Base-by-base conservation (phyloP, 2,329 filamentous ascomycete species). In the Alternaria arbusti region DNA sequence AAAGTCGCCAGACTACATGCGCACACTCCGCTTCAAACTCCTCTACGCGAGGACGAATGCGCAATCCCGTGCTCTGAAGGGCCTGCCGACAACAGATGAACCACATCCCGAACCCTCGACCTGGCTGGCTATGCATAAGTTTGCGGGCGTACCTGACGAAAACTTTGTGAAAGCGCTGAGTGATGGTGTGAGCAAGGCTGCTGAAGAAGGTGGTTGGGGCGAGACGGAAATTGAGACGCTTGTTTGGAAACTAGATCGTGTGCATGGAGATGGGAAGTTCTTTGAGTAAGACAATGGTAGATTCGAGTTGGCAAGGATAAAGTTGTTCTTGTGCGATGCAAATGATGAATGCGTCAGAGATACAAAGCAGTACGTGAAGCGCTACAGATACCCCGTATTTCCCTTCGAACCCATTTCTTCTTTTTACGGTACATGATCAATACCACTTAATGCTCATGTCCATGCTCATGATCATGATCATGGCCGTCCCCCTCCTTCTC, bases 1-100 rank as follows among this genome's bases (percentile, higher is more conserved):
- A 3, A 61, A 67, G 54, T 36, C 54, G 1, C 62, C 63, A n/a
- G 60, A 65, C 17, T 77, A 75, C 47, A 46, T 71, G 1, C 70
- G 74, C 17, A 72, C 73, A 1, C 59, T 72, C 3, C 61, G 59
- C 43, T 76, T 73, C 58, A 66, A 61, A 20, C 65, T 78, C 4
- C 61, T 72, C 2, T 74, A 72, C 43, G 73, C 74, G 12, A 66
- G 74, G 12, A 74, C 74, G 6, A 78, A 76, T 61, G 74, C 74
- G 5, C 73, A 77, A 46, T 77, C 73, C 26, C 64, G 73, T 25
- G 68, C 62, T 25, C 44, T 76, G 44, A 78, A 77, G 50, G 76
- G 74, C 0, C 56, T 78, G 4, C 65, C 73, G 6, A 67, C 71
- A 6, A 72, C 67, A 4, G 66, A 64, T 22, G 73, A 73, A 49